Conservation (phyloP, 2,329 filamentous ascomycete genomes). For the Cladosporium sp. region DNA sequence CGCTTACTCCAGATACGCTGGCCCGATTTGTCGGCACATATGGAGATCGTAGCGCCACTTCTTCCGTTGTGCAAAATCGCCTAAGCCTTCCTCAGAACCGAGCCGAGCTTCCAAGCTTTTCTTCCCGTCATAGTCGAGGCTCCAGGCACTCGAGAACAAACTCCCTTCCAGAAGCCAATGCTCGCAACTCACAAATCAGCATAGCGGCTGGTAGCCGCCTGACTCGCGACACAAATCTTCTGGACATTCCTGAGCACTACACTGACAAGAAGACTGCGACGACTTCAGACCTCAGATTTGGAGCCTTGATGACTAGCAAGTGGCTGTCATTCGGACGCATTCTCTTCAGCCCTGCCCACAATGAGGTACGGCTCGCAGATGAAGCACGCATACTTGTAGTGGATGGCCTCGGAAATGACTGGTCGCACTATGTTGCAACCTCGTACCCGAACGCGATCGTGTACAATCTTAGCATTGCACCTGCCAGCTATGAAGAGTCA, state of each 20-base stretch:
- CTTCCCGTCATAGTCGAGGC: constrained; percentile 25
- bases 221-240: constrained; percentile 56
- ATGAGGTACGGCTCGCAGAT: constrained; percentile 58
- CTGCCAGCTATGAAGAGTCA: neutral
- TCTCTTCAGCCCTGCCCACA: constrained; percentile 73
- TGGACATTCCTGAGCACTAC: constrained; percentile 34
- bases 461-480: constrained; percentile 57
- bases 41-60: constrained; percentile 37
- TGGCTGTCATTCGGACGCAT: constrained; percentile 84
- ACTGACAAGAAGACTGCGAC: constrained; percentile 34
- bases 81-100: neutral
- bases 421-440: constrained; percentile 81
- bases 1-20: constrained; percentile 47
- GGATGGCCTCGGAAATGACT: constrained; percentile 83
- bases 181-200: constrained; percentile 19
- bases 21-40: constrained; percentile 53
- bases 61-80: constrained; percentile 22
- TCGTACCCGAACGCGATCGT: constrained; percentile 72
- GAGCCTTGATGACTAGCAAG: constrained; percentile 80
- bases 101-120: constrained; percentile 13
- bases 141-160: constrained; percentile 28
- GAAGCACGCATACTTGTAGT: constrained; percentile 69
- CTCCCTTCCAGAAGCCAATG: constrained; percentile 26
- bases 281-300: constrained; percentile 73
- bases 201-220: constrained; percentile 22